Conservation (phyloP, 2,329 filamentous ascomycete genomes). For the Fusarium foetens region DNA sequence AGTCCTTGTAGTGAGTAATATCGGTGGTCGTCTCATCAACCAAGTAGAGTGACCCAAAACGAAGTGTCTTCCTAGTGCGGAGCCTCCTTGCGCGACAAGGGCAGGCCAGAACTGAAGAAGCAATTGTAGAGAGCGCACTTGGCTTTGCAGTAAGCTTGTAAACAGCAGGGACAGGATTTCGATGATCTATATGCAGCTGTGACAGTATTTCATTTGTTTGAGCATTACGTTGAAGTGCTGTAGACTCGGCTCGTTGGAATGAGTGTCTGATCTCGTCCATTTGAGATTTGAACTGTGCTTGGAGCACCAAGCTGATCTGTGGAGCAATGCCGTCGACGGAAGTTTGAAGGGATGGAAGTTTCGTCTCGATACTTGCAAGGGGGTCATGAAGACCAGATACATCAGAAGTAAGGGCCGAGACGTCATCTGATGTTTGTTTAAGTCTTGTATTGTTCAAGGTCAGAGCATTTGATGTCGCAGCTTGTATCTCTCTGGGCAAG, state of each 20-base stretch:
- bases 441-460: fast-evolving
- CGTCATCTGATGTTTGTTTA: not conserved
- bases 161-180: fast-evolving
- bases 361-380: not conserved
- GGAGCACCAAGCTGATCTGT: not conserved
- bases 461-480: not conserved
- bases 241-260: not conserved
- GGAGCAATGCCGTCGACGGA: not conserved
- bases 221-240: not conserved
- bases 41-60: not conserved
- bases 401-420: not conserved
- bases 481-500: not conserved
- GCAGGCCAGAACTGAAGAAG: not conserved
- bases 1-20: not conserved
- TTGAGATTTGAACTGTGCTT: not conserved
- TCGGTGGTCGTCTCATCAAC: not conserved
- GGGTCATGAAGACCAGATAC: not conserved
- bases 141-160: not conserved
- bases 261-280: not conserved
- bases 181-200: fast-evolving
- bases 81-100: not conserved
- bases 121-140: not conserved
- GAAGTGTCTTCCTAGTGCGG: not conserved
- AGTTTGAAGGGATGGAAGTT: not conserved
- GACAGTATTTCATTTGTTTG: not conserved